Conservation (phyloP, 75 land plant genomes). For the Ceratopteris richardii region DNA sequence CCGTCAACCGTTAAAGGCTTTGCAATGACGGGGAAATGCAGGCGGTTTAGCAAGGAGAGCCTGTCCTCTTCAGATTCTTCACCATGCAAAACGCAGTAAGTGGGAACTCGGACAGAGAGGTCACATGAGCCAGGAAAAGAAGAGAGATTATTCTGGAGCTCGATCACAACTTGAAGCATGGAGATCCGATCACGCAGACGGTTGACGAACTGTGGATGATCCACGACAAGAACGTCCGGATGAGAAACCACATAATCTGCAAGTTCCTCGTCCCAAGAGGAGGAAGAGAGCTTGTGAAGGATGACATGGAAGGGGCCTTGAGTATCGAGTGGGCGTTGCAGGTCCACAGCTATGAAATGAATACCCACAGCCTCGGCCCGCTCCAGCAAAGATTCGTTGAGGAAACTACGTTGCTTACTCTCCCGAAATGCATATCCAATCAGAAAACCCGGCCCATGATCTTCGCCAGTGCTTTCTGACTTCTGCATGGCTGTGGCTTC, state of each 20-base stretch:
- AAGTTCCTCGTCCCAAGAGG: slow-evolving; percentile 23
- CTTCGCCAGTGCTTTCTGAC: too few relatives aligned
- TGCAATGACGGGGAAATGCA: too few relatives aligned
- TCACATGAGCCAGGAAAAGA: too few relatives aligned
- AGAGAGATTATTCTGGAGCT: slow-evolving; percentile 16
- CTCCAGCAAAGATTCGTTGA: slow-evolving; percentile 32
- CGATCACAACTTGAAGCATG: slow-evolving; percentile 37
- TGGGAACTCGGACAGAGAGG: slow-evolving; percentile 38
- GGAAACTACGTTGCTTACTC: slow-evolving; percentile 33
- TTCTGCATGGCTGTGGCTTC: too few relatives aligned
- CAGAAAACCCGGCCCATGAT: too few relatives aligned
- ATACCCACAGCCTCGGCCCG: slow-evolving; percentile 41
- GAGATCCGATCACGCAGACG: slow-evolving; percentile 37
- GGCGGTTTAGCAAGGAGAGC: slow-evolving; percentile 26
- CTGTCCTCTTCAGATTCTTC: slow-evolving; percentile 57
- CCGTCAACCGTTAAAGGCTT: slow-evolving; percentile 85
- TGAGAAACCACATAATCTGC: slow-evolving; percentile 18
- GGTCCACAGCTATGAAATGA: slow-evolving; percentile 57
- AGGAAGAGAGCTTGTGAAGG: slow-evolving; percentile 68
- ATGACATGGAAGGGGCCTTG: slow-evolving; percentile 90
- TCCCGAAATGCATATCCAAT: slow-evolving; percentile 35
- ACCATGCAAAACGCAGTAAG: slow-evolving; percentile 22
- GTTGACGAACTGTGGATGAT: slow-evolving; percentile 35
- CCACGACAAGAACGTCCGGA: slow-evolving; percentile 35
- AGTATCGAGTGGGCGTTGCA: slow-evolving; percentile 30